A percentile compares a stretch with the other conserved stretches of the same genome.
Evolutionary conservation across 305 asterid genomes (phyloP).

Genomic region (Andrographis paniculata): DNA sequence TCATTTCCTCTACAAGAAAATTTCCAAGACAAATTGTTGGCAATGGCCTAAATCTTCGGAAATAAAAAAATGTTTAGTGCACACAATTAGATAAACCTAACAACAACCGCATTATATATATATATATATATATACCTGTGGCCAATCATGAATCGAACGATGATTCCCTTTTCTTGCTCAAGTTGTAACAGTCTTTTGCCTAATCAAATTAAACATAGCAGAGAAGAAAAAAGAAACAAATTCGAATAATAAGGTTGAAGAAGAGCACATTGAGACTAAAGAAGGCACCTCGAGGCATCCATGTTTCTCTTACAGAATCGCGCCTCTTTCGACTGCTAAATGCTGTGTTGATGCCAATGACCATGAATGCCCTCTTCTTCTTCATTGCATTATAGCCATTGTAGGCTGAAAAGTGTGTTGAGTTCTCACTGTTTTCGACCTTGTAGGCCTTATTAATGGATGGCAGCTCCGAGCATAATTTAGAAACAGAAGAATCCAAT

Average conservation of each 20-base stretch:
- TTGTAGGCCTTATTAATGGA: constrained; percentile 25
- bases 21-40: too few relatives aligned
- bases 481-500: constrained; percentile 41
- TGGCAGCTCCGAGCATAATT: constrained; percentile 46
- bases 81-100: too few relatives aligned
- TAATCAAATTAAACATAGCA: constrained; percentile 14
- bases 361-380: constrained; percentile 52
- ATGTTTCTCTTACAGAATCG: constrained; percentile 76
- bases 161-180: constrained; percentile 76
- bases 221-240: not conserved
- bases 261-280: not conserved
- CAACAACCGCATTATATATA: too few relatives aligned
- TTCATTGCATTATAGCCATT: constrained; percentile 12
- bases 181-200: constrained; percentile 55
- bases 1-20: too few relatives aligned
- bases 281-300: constrained; percentile 75
- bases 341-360: constrained; percentile 80
- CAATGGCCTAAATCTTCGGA: too few relatives aligned
- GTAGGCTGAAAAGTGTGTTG: constrained; percentile 11
- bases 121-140: constrained; percentile 49
- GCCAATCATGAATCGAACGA: constrained; percentile 81
- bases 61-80: not conserved
- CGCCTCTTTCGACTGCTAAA: constrained; percentile 88
- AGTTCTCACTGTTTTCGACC: constrained; percentile 23
- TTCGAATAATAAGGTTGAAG: not conserved